Evolutionary conservation across 192 early-diverging fungal species (phyloP).

Genomic region (Coemansia sp.): DNA sequence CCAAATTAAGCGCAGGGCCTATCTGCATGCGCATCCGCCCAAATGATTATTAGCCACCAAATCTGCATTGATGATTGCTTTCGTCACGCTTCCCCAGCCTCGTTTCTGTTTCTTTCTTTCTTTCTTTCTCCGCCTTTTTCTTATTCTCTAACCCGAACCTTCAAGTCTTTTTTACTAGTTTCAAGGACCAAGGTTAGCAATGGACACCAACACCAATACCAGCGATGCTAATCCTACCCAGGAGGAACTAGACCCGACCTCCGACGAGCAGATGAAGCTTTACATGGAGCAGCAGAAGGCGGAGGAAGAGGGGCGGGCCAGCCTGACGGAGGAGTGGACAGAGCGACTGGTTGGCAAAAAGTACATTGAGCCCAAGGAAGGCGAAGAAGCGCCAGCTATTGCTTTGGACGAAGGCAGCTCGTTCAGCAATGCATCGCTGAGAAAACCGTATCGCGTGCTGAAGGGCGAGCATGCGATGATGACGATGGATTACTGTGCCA

Average conservation of each 20-base stretch:
- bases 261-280: neutral
- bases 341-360: constrained; percentile 17
- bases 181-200: neutral
- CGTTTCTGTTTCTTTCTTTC: neutral
- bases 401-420: neutral
- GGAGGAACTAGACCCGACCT: neutral
- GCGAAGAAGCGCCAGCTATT: neutral
- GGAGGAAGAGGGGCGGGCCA: constrained; percentile 12
- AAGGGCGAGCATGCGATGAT: constrained; percentile 9
- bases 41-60: too few species aligned
- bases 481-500: constrained; percentile 26
- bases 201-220: constrained; percentile 3
- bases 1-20: too few species aligned
- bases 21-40: too few species aligned
- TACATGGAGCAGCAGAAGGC: neutral
- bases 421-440: constrained; percentile 14
- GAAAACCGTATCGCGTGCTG: constrained; percentile 23
- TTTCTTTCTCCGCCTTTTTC: neutral
- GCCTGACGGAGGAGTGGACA: constrained; percentile 16
- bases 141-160: neutral
- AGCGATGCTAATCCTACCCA: neutral
- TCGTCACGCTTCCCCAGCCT: too few species aligned
- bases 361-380: neutral
- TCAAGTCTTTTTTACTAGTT: neutral
- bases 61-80: too few species aligned